These are phyloP conservation scores for Theobroma cacao DNA, from an alignment of 345 rosid genomes.

Conservation along the genomic window DNA sequence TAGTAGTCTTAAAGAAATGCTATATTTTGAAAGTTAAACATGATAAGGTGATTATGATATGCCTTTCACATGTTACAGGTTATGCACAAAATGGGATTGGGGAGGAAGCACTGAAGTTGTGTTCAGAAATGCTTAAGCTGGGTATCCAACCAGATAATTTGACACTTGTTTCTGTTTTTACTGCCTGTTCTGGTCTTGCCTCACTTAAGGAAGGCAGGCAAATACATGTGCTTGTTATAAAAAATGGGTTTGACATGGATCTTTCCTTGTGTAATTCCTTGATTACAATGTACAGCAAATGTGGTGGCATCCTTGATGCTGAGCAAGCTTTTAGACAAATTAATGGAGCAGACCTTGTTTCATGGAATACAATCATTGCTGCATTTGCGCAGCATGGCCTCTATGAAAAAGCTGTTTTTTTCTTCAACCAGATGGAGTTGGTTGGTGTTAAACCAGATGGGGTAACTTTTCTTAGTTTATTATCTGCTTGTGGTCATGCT, in stretches of 20 bases:
- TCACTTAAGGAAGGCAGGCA: slow-evolving; percentile 28
- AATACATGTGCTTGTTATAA: slow-evolving; percentile 23
- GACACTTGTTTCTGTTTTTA: slow-evolving; percentile 31
- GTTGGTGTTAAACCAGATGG: slow-evolving; percentile 27
- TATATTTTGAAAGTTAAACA: not conserved
- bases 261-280: slow-evolving; percentile 27
- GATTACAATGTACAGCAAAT: slow-evolving; percentile 29
- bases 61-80: slow-evolving; percentile 13
- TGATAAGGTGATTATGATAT: not conserved
- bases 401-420: slow-evolving; percentile 20
- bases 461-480: slow-evolving; percentile 32
- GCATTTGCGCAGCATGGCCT: slow-evolving; percentile 32
- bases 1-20: not conserved
- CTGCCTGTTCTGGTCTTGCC: slow-evolving; percentile 32
- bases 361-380: slow-evolving; percentile 31
- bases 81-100: slow-evolving; percentile 28
- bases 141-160: slow-evolving; percentile 24
- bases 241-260: slow-evolving; percentile 24
- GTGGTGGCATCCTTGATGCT: slow-evolving; percentile 30
- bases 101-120: slow-evolving; percentile 29
- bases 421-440: slow-evolving; percentile 18
- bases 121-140: slow-evolving; percentile 19
- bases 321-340: slow-evolving; percentile 30
- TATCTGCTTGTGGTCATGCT: slow-evolving; percentile 31
- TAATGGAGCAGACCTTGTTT: slow-evolving; percentile 18